A percentile compares a stretch with the other conserved stretches of the same genome.
phyloP scores from a whole-genome alignment of 495 filamentous ascomycete genomes.

The Penicillium desertorum region DNA sequence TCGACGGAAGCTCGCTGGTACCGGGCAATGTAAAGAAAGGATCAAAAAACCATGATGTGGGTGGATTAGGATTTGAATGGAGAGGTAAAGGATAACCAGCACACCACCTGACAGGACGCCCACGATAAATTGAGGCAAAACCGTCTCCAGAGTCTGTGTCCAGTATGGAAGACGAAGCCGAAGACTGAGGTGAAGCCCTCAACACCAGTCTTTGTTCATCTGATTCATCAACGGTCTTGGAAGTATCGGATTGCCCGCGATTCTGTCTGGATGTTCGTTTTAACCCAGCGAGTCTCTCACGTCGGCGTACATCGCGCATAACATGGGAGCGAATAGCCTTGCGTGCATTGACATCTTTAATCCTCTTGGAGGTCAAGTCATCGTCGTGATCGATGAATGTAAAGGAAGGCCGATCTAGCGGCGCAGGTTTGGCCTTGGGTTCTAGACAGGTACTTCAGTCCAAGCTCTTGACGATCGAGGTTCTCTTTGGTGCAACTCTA shows the following conservation, averaged over 20 bases:
- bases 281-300: constrained; percentile 36
- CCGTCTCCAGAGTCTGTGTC: constrained; percentile 5
- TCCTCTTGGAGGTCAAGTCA: constrained; percentile 39
- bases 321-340: constrained; percentile 42
- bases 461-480: constrained; percentile 1
- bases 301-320: constrained; percentile 42
- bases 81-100: constrained; percentile 16
- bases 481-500: not conserved
- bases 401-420: constrained; percentile 33
- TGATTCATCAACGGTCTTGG: constrained; percentile 10
- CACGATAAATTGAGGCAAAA: constrained; percentile 13
- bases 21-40: constrained; percentile 36
- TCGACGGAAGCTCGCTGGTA: constrained; percentile 22
- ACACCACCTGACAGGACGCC: constrained; percentile 21
- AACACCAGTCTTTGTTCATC: constrained; percentile 19
- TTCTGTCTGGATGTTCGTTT: constrained; percentile 34
- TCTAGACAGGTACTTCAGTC: constrained; percentile 20
- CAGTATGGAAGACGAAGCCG: constrained; percentile 6
- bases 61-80: constrained; percentile 24
- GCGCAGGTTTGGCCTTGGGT: constrained; percentile 16
- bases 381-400: constrained; percentile 44
- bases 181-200: constrained; percentile 20
- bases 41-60: constrained; percentile 32
- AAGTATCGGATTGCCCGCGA: constrained; percentile 11
- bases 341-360: constrained; percentile 40